Evolutionary conservation across 768 basidiomycete species (phyloP).

Genomic region (Termitomyces heimii): DNA sequence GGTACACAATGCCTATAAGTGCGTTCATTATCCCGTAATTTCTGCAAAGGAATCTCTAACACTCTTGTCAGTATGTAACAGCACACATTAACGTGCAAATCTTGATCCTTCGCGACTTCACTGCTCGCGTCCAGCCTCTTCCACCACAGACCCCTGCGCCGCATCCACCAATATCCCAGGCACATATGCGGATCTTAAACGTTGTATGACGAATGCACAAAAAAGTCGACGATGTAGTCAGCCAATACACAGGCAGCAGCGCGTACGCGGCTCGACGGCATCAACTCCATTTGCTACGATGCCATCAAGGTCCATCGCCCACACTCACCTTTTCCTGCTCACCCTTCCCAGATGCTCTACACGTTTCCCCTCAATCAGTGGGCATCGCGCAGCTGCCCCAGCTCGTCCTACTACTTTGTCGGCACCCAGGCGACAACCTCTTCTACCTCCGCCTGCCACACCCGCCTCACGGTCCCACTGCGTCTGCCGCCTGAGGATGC

Average conservation of each 20-base stretch:
- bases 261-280: slow-evolving; percentile 88
- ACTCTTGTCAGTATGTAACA: slow-evolving; percentile 67
- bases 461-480: slow-evolving; percentile 71
- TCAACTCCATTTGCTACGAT: slow-evolving; percentile 93
- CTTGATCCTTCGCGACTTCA: slow-evolving; percentile 77
- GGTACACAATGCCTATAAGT: slow-evolving; percentile 74
- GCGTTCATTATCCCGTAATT: slow-evolving; percentile 15
- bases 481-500: slow-evolving; percentile 33
- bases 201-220: slow-evolving; percentile 75
- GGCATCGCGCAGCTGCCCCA: slow-evolving; percentile 96
- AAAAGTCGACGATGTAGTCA: slow-evolving; percentile 84
- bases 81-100: slow-evolving; percentile 85
- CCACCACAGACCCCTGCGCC: slow-evolving; percentile 24
- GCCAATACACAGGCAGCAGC: slow-evolving; percentile 78
- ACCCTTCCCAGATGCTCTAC: slow-evolving; percentile 60
- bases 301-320: slow-evolving; percentile 40
- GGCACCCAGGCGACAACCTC: slow-evolving; percentile 83
- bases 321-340: too few species aligned
- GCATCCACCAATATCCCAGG: slow-evolving; percentile 29
- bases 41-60: not conserved
- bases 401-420: slow-evolving; percentile 98
- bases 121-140: slow-evolving; percentile 56
- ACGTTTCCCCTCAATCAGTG: slow-evolving; percentile 92
- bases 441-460: slow-evolving; percentile 77
- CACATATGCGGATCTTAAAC: slow-evolving; percentile 61